Base-by-base conservation (phyloP, 768 basidiomycete species). In the Coprinellus micaceus region DNA sequence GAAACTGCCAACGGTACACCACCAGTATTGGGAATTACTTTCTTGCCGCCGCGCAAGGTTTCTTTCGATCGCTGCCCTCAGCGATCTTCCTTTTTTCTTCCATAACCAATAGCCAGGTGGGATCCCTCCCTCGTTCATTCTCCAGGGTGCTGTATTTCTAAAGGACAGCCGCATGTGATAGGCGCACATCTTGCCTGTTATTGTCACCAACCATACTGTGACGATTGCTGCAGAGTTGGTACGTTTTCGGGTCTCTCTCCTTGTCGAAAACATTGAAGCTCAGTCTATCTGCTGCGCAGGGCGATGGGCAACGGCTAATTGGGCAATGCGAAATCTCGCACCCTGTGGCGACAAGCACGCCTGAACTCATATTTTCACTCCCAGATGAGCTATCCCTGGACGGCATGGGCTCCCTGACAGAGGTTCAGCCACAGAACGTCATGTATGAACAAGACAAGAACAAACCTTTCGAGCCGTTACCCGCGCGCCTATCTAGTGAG, bases 311-410 rank as follows among this genome's bases (percentile, higher is more conserved):
- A 26, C 82, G 79, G 49, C 81, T 98, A 41, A 85, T 95, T 40
- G 94, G 94, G 15, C 94, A 97, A 71, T 96, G 93, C 67, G 89
- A 93, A 64, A 94, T 96, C 61, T 94, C 93, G 2, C 94, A 96
- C 68, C 94, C 94, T 3, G 81, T 88, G 37, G 58, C 69, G 1
- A 21, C 17, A 3, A 33, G 28, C 29, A n/a, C 25, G 2, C 46
- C 46, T 30, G 30, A 6, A 11, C 26, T 29, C 28, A 7, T 22
- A 25, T 13, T 33, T 13, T 33, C 68, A 66, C 25, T 43, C 21
- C 6, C 25, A 22, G 45, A 50, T 15, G 48, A 50, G 13, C 15
- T 50, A 5, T 29, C 30, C 6, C 15, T n/a, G 12, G 48, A 50
- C 21, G 48, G 48, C 5, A 50, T 50, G 1, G 48, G 48, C 2